Conservation (phyloP, 2,329 filamentous ascomycete genomes). For the Lachnellula occidentalis region DNA sequence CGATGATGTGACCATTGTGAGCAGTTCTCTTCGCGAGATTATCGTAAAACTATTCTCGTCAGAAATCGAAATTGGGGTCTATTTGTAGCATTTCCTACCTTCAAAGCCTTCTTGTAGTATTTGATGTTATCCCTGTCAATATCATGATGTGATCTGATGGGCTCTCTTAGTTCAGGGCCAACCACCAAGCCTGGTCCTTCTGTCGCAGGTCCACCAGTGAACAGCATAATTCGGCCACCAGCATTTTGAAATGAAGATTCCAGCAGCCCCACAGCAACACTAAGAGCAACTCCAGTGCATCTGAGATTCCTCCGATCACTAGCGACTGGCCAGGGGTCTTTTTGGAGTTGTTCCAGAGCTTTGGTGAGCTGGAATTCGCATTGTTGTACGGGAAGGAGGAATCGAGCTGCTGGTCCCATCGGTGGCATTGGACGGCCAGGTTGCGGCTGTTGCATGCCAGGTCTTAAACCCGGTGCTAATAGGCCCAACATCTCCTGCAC, state of each 20-base stretch:
- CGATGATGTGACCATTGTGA: slow-evolving; percentile 94
- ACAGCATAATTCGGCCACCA: slow-evolving; percentile 93
- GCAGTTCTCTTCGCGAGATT: slow-evolving; percentile 87
- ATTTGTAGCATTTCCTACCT: slow-evolving; percentile 48
- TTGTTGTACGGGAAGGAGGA: slow-evolving; percentile 89
- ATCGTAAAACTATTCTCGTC: slow-evolving; percentile 74
- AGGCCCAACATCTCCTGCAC: slow-evolving; percentile 99
- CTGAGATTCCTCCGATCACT: slow-evolving; percentile 86
- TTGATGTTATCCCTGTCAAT: slow-evolving; percentile 99
- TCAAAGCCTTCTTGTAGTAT: slow-evolving; percentile 98
- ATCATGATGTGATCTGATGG: slow-evolving; percentile 96
- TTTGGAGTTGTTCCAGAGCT: slow-evolving; percentile 89
- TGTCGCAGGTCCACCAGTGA: slow-evolving; percentile 88
- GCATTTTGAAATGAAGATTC: slow-evolving; percentile 95
- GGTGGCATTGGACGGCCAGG: slow-evolving; percentile 69
- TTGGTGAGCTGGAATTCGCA: slow-evolving; percentile 98
- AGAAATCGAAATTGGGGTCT: not conserved
- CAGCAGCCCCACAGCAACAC: slow-evolving; percentile 85
- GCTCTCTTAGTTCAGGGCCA: slow-evolving; percentile 88
- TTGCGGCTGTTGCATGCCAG: slow-evolving; percentile 61
- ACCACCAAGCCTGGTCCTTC: slow-evolving; percentile 97
- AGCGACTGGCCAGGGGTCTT: slow-evolving; percentile 94
- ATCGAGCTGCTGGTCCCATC: slow-evolving; percentile 78
- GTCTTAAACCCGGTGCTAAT: slow-evolving; percentile 64
- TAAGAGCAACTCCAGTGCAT: slow-evolving; percentile 94